A percentile compares a stretch with the other conserved stretches of the same genome.
phyloP scores from a whole-genome alignment of 1,139 yeast species.

The Debaryomyces singareniensis region DNA sequence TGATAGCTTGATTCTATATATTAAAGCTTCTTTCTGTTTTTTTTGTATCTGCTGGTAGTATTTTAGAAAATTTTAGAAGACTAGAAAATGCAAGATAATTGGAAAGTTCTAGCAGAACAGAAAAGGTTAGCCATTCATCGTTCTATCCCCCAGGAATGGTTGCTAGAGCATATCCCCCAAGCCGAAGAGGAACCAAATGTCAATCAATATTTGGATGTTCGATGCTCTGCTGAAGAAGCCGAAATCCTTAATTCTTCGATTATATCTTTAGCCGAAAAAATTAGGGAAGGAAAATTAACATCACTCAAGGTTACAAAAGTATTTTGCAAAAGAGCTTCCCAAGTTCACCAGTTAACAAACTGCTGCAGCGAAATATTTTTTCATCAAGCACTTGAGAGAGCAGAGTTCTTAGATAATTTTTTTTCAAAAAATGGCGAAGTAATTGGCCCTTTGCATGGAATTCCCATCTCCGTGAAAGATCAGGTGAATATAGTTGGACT shows the following conservation, averaged over 20 bases:
- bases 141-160: conserved; percentile 23
- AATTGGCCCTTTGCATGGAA: conserved; percentile 60
- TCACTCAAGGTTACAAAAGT: conserved; percentile 8
- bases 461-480: conserved; percentile 58
- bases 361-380: conserved; percentile 30
- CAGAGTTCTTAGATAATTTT: conserved; percentile 32
- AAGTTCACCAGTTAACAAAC: conserved; percentile 40
- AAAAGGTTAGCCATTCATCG: background rate
- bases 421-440: conserved; percentile 23
- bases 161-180: conserved; percentile 4
- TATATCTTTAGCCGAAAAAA: background rate
- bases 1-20: no score
- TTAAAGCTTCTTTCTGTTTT: no score
- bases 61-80: background rate
- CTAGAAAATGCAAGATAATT: background rate
- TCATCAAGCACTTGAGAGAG: conserved; percentile 19
- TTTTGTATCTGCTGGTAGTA: no score
- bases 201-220: conserved; percentile 5
- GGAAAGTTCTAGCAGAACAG: background rate
- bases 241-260: conserved; percentile 1
- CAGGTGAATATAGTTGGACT: conserved; percentile 41
- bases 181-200: conserved; percentile 8
- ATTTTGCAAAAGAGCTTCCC: conserved; percentile 25
- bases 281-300: conserved; percentile 7
- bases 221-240: background rate